phyloP scores from a whole-genome alignment of 1,284 basidiomycete genomes.

The Albatrellus sp. region DNA sequence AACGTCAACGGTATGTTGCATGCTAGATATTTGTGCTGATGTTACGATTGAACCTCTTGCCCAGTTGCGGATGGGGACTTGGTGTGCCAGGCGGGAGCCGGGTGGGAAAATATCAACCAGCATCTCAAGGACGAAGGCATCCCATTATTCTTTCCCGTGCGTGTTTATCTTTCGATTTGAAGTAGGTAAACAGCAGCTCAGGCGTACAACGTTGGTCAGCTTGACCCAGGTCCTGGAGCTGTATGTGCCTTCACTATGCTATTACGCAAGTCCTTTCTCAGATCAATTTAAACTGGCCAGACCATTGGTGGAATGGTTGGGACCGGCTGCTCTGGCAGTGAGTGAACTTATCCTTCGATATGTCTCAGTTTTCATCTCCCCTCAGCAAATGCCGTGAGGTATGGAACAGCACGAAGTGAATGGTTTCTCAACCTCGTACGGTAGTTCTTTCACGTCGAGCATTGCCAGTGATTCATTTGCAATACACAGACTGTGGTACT shows the following conservation, averaged over 20 bases:
- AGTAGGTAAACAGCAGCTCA: not conserved
- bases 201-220: not conserved
- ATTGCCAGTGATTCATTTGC: not conserved
- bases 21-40: not conserved
- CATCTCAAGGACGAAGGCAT: conserved; percentile 47
- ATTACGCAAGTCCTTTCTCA: not conserved
- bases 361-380: not conserved
- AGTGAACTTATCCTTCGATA: conserved; percentile 13
- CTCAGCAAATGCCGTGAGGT: conserved; percentile 68
- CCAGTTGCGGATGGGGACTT: conserved; percentile 63
- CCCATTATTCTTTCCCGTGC: conserved; percentile 77
- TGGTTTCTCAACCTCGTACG: conserved; percentile 55
- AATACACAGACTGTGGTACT: conserved; percentile 61
- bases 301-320: conserved; percentile 47
- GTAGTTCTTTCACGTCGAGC: not conserved
- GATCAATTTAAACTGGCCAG: conserved; percentile 13
- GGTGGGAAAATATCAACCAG: conserved; percentile 76
- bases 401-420: conserved; percentile 67
- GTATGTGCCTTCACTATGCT: not conserved
- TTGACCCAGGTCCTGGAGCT: conserved; percentile 5
- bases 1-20: not conserved
- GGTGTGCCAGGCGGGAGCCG: conserved; percentile 63
- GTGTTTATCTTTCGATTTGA: conserved; percentile 14
- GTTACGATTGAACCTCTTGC: not conserved
- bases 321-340: conserved; percentile 44